These are phyloP conservation scores for Cytospora schulzeri DNA, from an alignment of 2,329 filamentous ascomycete species.

Conservation along the genomic window DNA sequence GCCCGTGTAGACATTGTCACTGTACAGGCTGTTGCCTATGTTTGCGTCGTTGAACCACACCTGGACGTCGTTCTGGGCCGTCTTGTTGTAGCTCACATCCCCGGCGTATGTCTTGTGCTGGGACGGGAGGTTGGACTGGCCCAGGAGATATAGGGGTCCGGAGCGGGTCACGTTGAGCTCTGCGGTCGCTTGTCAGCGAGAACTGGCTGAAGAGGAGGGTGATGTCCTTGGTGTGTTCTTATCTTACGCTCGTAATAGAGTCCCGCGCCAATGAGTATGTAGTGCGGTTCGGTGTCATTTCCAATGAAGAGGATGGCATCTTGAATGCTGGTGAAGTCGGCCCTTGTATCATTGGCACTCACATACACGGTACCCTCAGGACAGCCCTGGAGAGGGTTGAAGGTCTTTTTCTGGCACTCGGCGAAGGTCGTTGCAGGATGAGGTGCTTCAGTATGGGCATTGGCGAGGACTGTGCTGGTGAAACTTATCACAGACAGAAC, in stretches of 20 bases:
- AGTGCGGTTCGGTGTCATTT: slow-evolving; percentile 46
- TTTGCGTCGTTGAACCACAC: slow-evolving; percentile 62
- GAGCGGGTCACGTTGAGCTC: slow-evolving; percentile 65
- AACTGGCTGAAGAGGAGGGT: too few relatives aligned
- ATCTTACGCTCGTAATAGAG: slow-evolving; percentile 57
- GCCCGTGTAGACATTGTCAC: slow-evolving; percentile 65
- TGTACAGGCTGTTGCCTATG: slow-evolving; percentile 41
- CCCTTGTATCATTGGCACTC: slow-evolving; percentile 38
- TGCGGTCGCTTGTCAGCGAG: slow-evolving; percentile 1
- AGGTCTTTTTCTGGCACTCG: slow-evolving; percentile 38
- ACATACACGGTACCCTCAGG: slow-evolving; percentile 46
- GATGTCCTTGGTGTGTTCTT: not conserved
- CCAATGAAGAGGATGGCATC: slow-evolving; percentile 44
- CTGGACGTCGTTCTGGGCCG: slow-evolving; percentile 50
- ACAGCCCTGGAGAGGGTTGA: slow-evolving; percentile 41
- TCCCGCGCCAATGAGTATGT: slow-evolving; percentile 62
- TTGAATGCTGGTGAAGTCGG: slow-evolving; percentile 43
- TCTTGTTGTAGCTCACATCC: slow-evolving; percentile 46
- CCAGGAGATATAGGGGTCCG: slow-evolving; percentile 63
- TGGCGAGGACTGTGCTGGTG: slow-evolving; percentile 24
- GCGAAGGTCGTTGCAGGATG: slow-evolving; percentile 35
- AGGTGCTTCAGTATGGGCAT: slow-evolving; percentile 18
- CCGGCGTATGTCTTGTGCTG: slow-evolving; percentile 37
- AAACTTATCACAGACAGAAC: slow-evolving; percentile 11
- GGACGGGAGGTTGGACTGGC: slow-evolving; percentile 51